Percentiles rank a stretch among this genome's conserved stretches.
phyloP scores from a whole-genome alignment of 257 asterid species.

The Scutellaria minor region DNA sequence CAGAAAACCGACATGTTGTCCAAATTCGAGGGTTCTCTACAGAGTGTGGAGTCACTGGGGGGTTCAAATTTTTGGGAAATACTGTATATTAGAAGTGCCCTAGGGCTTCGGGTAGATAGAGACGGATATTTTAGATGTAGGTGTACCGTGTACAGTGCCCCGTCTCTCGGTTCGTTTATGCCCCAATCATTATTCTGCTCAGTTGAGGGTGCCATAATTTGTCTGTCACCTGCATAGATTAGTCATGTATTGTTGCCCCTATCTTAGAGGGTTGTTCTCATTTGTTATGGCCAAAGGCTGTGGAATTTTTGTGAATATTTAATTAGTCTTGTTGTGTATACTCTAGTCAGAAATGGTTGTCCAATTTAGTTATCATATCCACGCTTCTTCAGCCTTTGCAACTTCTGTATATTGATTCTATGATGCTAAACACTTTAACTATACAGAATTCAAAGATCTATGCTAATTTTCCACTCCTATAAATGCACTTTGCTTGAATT shows the following conservation, averaged over 20 bases:
- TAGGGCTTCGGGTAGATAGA: constrained; percentile 53
- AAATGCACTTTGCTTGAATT: no score
- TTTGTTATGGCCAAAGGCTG: constrained; percentile 83
- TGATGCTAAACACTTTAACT: no score
- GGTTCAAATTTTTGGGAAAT: constrained; percentile 47
- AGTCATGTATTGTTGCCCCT: constrained; percentile 40
- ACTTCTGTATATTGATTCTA: no score
- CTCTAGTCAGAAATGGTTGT: not conserved
- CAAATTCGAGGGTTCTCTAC: constrained; percentile 38
- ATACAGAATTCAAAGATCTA: no score
- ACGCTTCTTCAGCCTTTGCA: no score
- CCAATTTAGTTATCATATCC: not conserved
- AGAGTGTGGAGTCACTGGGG: constrained; percentile 40
- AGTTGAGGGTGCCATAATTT: constrained; percentile 50
- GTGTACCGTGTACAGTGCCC: constrained; percentile 84
- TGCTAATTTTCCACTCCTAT: no score
- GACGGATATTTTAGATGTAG: constrained; percentile 58
- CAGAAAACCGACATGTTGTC: constrained; percentile 33
- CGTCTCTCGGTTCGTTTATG: constrained; percentile 43
- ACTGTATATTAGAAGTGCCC: constrained; percentile 56
- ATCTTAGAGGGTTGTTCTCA: constrained; percentile 53
- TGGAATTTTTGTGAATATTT: constrained; percentile 66
- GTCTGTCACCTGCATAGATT: constrained; percentile 40
- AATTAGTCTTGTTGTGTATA: constrained; percentile 31
- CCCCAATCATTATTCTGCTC: constrained; percentile 36